Base-by-base conservation (phyloP, 352 stramenopile species). In the Globisporangium orthogonon region DNA sequence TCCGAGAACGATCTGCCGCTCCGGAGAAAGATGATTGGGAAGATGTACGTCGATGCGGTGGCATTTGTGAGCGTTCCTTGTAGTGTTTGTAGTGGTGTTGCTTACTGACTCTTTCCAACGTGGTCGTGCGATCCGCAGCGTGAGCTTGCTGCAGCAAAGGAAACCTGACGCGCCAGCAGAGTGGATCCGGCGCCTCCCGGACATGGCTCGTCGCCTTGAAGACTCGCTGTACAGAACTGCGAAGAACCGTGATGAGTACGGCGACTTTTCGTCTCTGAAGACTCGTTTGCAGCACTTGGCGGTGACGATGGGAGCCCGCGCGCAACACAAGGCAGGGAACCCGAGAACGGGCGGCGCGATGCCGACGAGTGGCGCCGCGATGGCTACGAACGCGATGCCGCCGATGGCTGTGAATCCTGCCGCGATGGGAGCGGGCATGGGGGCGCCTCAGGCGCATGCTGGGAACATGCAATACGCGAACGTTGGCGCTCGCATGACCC, bases 131-230 rank as follows among this genome's bases (percentile, higher is more conserved):
- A 18, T 43, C 1, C 61, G 31, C 56, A 88, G 78, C 71, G 95
- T 98, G 51, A 97, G 95, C 70, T 74, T 99, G 52, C 72, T 99
- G 47, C 89, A 98, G 69, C 89, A 98, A 63, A 83, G 97, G 29
- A 98, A 98, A 53, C 96, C 96, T 2, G 96, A 99, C 71, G 96
- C 97, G 17, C 91, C 95, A 10, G 79, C 94, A 29, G 96, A 98
- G 71, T 99, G 96, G 96, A 93, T 99, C 57, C 89, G 97, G 49
- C 97, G 98, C 62, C 73, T 99, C 31, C 96, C 96, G 4, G 94
- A 99, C 67, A 99, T 99, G 96, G 97, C 97, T 7, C 95, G 97
- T 50, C 86, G 96, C 50, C 78, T 99, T 28, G 97, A 99, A 68
- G 96, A 99, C 63, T 98, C 94, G 49, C 71, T 99, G 49, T 99